phyloP scores from a whole-genome alignment of 257 asterid genomes.

The Haberlea rhodopensis region DNA sequence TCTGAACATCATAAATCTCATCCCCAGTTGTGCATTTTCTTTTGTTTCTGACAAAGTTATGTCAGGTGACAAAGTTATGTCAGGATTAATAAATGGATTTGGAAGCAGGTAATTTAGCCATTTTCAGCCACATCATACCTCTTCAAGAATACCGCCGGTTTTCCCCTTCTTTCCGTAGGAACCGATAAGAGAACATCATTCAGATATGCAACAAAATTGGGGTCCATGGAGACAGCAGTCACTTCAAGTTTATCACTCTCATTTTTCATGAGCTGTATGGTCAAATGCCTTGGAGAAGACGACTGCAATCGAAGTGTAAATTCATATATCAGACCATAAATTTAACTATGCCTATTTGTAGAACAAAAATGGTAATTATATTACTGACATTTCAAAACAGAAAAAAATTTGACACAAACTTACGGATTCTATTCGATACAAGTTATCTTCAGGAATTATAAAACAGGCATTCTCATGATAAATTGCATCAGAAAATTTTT shows the following conservation, averaged over 20 bases:
- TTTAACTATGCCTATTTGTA: conserved; percentile 6
- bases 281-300: conserved; percentile 46
- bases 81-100: conserved; percentile 15
- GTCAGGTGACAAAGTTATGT: conserved; percentile 42
- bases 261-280: conserved; percentile 76
- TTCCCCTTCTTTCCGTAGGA: conserved; percentile 35
- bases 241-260: conserved; percentile 66
- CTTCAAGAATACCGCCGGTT: conserved; percentile 56
- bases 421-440: conserved; percentile 81
- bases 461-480: conserved; percentile 68
- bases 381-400: background rate
- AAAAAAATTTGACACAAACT: conserved; percentile 29
- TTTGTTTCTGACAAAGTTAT: conserved; percentile 60
- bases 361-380: conserved; percentile 3
- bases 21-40: conserved; percentile 42
- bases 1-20: conserved; percentile 36
- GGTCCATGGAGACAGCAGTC: conserved; percentile 56
- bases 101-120: background rate
- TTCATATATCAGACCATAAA: background rate
- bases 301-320: conserved; percentile 45
- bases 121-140: conserved; percentile 43
- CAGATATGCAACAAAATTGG: conserved; percentile 61
- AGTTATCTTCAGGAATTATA: conserved; percentile 66
- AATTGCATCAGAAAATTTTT: conserved; percentile 52
- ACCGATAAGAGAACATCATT: conserved; percentile 53